These are phyloP conservation scores for Nowakowskiella sp. DNA, from an alignment of 192 early-diverging fungal genomes.

Conservation along the genomic window DNA sequence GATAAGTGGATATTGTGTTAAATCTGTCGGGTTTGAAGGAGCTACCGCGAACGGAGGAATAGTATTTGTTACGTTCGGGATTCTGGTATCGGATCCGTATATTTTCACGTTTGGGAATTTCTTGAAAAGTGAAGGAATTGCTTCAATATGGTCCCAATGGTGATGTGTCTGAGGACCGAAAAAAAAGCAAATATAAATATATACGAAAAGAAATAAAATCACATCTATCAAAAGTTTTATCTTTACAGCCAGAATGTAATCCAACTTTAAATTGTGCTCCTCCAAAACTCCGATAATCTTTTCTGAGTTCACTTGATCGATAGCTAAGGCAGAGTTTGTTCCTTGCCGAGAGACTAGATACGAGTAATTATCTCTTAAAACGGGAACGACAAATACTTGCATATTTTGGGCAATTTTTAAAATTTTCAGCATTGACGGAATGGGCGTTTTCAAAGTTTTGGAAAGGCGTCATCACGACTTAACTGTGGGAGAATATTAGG, in stretches of 20 bases:
- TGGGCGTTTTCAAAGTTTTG: too few species aligned
- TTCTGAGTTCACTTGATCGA: background rate
- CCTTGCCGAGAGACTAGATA: background rate
- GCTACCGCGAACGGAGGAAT: too few species aligned
- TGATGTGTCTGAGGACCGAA: background rate
- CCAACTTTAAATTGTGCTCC: background rate
- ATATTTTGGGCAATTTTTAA: background rate
- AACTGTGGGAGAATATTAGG: too few species aligned
- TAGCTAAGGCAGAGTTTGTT: background rate
- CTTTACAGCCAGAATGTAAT: too few species aligned
- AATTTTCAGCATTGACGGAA: too few species aligned
- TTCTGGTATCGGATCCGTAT: constrained; percentile 1
- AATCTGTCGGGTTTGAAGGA: too few species aligned
- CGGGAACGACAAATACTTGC: constrained; percentile 1
- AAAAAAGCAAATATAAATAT: too few species aligned
- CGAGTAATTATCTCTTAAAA: background rate
- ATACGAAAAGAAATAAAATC: too few species aligned
- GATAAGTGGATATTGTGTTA: too few species aligned
- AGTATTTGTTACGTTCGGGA: too few species aligned
- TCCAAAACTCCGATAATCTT: background rate
- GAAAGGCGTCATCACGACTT: too few species aligned
- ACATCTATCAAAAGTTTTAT: too few species aligned
- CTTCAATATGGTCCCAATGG: constrained; percentile 2
- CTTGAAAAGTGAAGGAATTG: background rate
- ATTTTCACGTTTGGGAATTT: background rate